Conservation (phyloP, 78 protist species). For the Dictyostelium brefeldianum region DNA sequence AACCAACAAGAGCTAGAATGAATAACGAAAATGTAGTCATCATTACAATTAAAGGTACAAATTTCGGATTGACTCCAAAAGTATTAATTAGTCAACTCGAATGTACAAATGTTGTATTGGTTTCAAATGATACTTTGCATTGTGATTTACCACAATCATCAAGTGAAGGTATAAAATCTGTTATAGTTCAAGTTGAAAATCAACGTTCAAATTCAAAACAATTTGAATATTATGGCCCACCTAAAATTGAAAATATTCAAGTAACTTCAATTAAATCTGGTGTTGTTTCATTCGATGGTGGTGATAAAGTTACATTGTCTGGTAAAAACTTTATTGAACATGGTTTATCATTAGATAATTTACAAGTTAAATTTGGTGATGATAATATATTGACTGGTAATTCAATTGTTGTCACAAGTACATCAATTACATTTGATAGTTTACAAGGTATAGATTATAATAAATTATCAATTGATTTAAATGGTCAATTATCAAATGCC, state of each 20-base stretch:
- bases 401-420: background rate
- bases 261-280: background rate
- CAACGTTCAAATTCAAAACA: background rate
- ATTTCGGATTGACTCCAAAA: constrained; percentile 30
- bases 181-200: background rate
- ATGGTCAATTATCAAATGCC: background rate
- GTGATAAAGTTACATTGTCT: background rate
- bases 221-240: constrained; percentile 45
- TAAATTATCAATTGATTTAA: background rate
- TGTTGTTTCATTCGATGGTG: constrained; percentile 2
- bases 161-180: background rate
- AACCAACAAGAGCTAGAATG: constrained; percentile 38
- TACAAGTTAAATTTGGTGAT: background rate
- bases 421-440: background rate
- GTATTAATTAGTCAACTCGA: background rate
- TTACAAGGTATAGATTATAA: background rate
- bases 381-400: background rate
- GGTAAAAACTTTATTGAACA: constrained; percentile 6
- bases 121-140: background rate
- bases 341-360: background rate
- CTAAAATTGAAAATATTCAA: background rate
- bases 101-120: constrained; percentile 11
- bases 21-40: background rate
- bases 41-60: constrained; percentile 1
- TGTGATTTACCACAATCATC: constrained; percentile 8